A percentile compares a stretch with the other conserved stretches of the same genome.
Evolutionary conservation across 2,329 filamentous ascomycete species (phyloP).

Genomic region (Trichoderma cornu-damae): DNA sequence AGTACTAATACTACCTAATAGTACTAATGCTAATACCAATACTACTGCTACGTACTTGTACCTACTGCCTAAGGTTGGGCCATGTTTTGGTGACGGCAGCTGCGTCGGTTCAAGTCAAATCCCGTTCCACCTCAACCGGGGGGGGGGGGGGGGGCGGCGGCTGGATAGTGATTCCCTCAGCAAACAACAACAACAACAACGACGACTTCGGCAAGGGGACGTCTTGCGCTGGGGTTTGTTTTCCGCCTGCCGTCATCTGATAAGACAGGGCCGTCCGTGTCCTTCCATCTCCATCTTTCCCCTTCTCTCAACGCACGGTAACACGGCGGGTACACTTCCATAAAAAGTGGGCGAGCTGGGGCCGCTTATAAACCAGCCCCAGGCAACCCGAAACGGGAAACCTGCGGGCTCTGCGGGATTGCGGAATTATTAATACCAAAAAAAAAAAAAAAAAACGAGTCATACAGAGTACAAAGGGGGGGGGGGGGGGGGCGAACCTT

Average conservation of each 20-base stretch:
- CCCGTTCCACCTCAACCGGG: too few relatives aligned
- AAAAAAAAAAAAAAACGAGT: not conserved
- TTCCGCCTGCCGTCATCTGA: not conserved
- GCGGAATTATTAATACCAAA: constrained; percentile 9
- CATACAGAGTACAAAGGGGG: not conserved
- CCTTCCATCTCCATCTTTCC: constrained; percentile 1
- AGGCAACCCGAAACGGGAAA: not conserved
- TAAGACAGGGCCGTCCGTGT: not conserved
- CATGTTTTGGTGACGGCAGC: too few relatives aligned
- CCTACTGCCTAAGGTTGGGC: too few relatives aligned
- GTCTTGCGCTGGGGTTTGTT: too few relatives aligned
- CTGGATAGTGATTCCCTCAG: not conserved
- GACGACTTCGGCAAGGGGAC: too few relatives aligned
- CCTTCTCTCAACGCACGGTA: not conserved
- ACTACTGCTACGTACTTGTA: too few relatives aligned
- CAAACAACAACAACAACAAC: not conserved
- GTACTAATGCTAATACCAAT: too few relatives aligned
- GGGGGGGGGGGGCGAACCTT: too few relatives aligned
- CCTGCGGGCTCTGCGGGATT: not conserved
- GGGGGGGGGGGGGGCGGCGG: too few relatives aligned
- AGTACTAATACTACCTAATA: not conserved
- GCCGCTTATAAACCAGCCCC: not conserved
- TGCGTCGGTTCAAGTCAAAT: too few relatives aligned
- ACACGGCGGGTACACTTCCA: not conserved
- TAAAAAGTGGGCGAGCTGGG: constrained; percentile 7